A percentile compares a stretch with the other conserved stretches of the same genome.
Evolutionary conservation across 129 eudicot genomes (phyloP).

Genomic region (Ambrosia artemisiifolia): DNA sequence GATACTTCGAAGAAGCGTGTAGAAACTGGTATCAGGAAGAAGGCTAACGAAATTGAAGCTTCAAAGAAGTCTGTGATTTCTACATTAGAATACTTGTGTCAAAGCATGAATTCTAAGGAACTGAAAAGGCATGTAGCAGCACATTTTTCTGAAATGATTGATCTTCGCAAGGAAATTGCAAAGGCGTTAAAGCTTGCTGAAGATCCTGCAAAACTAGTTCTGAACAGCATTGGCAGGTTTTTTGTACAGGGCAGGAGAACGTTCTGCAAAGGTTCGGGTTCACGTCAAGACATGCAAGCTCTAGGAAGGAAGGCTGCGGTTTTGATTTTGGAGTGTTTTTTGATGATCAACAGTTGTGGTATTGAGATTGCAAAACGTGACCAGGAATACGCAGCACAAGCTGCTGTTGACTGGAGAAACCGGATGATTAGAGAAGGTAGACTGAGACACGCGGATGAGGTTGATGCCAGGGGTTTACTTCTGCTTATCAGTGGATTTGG

Average conservation of each 20-base stretch:
- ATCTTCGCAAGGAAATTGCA: conserved; percentile 43
- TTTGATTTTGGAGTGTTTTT: conserved; percentile 55
- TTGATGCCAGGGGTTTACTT: conserved; percentile 71
- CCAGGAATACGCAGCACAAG: conserved; percentile 34
- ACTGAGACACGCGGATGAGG: conserved; percentile 31
- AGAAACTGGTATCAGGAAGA: neutral
- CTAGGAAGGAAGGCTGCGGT: conserved; percentile 40
- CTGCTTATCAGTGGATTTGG: conserved; percentile 66
- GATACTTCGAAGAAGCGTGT: neutral
- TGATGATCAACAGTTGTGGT: conserved; percentile 39
- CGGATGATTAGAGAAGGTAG: conserved; percentile 64
- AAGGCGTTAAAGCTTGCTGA: conserved; percentile 47
- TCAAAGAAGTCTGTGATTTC: neutral
- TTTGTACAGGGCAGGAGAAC: conserved; percentile 44
- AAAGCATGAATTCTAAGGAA: conserved; percentile 33
- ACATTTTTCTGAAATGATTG: conserved; percentile 22
- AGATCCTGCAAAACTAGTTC: conserved; percentile 54
- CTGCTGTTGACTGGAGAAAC: conserved; percentile 53
- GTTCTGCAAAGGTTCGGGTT: conserved; percentile 20
- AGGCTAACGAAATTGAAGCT: neutral
- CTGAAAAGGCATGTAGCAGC: conserved; percentile 36
- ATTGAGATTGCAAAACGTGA: conserved; percentile 34
- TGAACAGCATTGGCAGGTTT: conserved; percentile 54
- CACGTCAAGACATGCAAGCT: conserved; percentile 2
- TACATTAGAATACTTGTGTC: conserved; percentile 27